Evolutionary conservation across 345 rosid genomes (phyloP).

Genomic region (Firmiana major): DNA sequence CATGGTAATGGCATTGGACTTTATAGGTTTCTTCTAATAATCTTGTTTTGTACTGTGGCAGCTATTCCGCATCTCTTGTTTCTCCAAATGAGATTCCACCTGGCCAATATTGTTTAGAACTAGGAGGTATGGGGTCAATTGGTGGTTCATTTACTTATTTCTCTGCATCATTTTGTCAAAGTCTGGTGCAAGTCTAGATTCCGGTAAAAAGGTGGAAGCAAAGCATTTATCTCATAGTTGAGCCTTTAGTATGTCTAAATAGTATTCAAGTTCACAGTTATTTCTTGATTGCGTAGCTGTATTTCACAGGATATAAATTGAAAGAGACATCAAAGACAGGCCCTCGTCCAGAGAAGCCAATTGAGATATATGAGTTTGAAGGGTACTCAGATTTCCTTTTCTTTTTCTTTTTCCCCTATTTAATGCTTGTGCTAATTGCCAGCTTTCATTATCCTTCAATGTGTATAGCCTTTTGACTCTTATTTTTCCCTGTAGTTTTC

Average conservation of each 20-base stretch:
- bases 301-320: slow-evolving; percentile 52
- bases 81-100: slow-evolving; percentile 66
- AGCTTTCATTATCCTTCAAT: background rate
- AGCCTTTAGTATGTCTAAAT: background rate
- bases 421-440: slow-evolving; percentile 1
- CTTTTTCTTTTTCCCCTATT: background rate
- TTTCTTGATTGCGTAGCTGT: background rate
- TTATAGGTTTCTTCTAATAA: background rate
- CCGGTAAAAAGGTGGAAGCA: background rate
- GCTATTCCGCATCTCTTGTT: slow-evolving; percentile 78
- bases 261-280: background rate
- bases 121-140: slow-evolving; percentile 46
- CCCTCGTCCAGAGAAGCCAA: slow-evolving; percentile 88
- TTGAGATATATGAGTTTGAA: slow-evolving; percentile 93
- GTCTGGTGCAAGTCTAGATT: background rate
- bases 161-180: background rate
- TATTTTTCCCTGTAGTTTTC: background rate
- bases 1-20: background rate
- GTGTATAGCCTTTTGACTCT: background rate
- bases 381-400: slow-evolving; percentile 37
- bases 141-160: slow-evolving; percentile 4
- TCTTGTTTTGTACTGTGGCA: slow-evolving; percentile 24
- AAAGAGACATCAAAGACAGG: slow-evolving; percentile 81
- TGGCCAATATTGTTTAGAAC: slow-evolving; percentile 61
- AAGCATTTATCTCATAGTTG: slow-evolving; percentile 8